Evolutionary conservation across 2,329 filamentous ascomycete genomes (phyloP).

Genomic region (Trichoderma sp.): DNA sequence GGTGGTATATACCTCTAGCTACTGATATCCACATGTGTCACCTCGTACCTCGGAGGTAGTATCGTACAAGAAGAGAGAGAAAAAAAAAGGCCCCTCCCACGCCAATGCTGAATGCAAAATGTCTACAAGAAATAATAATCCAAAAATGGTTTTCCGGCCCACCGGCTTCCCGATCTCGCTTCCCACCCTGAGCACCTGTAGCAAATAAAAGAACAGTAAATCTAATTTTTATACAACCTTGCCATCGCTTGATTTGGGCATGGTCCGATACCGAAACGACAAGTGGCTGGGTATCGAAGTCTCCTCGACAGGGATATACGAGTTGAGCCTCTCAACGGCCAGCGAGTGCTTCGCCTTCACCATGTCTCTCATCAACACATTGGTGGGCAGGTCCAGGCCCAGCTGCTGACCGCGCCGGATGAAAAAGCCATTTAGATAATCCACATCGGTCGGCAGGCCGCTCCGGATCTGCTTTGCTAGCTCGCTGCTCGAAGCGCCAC

Average conservation of each 20-base stretch:
- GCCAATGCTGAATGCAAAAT: constrained; percentile 27
- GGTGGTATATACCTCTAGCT: background rate
- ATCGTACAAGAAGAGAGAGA: background rate
- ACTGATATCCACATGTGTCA: background rate
- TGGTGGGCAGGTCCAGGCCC: constrained; percentile 72
- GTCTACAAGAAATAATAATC: background rate
- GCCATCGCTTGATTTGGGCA: constrained; percentile 3
- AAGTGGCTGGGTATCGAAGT: constrained; percentile 38
- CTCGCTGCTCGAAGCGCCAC: constrained; percentile 60
- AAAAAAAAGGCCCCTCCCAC: background rate
- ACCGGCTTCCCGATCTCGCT: background rate
- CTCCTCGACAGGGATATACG: constrained; percentile 43
- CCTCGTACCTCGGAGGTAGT: background rate
- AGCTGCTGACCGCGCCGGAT: constrained; percentile 71
- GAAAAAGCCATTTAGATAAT: constrained; percentile 89
- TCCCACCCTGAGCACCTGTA: background rate
- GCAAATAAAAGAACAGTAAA: background rate
- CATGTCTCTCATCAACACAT: constrained; percentile 72
- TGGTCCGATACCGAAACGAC: constrained; percentile 34
- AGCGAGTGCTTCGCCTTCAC: constrained; percentile 68
- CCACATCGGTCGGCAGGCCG: constrained; percentile 72
- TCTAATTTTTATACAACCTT: constrained; percentile 6
- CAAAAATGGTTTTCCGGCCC: background rate
- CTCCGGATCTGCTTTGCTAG: constrained; percentile 69
- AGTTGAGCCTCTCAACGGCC: constrained; percentile 40